Evolutionary conservation across 139 green algal genomes (phyloP).

Genomic region (Chlorella sorokiniana): DNA sequence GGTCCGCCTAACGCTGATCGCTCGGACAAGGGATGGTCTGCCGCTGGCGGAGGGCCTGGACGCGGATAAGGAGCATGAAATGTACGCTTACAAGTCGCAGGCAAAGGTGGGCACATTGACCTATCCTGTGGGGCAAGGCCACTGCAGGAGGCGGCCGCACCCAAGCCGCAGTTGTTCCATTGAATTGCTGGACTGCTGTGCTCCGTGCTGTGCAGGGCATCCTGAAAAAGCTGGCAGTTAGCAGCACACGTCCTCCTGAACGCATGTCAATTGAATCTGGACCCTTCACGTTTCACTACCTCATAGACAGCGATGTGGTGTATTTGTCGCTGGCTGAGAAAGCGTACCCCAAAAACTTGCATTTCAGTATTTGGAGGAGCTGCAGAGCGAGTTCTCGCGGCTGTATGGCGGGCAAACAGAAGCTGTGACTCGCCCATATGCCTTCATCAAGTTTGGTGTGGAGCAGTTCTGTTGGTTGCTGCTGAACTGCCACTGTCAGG

Average conservation of each 20-base stretch:
- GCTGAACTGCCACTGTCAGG: neutral
- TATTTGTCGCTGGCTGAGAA: conserved; percentile 93
- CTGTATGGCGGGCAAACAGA: conserved; percentile 91
- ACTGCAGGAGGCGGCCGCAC: too few species aligned
- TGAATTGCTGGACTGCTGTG: neutral
- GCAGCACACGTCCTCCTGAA: conserved; percentile 28
- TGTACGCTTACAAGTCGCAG: conserved; percentile 91
- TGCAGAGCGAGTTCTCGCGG: conserved; percentile 89
- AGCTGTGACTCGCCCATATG: conserved; percentile 90
- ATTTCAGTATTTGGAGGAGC: conserved; percentile 98
- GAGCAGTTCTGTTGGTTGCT: neutral
- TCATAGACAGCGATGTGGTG: conserved; percentile 74
- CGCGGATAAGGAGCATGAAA: conserved; percentile 85
- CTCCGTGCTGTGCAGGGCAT: conserved; percentile 42
- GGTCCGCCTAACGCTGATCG: conserved; percentile 96
- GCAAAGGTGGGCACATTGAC: conserved; percentile 81
- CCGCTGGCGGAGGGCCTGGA: conserved; percentile 96
- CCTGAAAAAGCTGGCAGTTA: conserved; percentile 55
- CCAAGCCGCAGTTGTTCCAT: neutral
- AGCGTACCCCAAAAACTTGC: conserved; percentile 97
- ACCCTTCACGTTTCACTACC: conserved; percentile 84
- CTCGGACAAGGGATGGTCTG: conserved; percentile 86
- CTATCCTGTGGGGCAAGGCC: too few species aligned
- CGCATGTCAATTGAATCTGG: conserved; percentile 85
- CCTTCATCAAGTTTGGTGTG: conserved; percentile 99